A percentile compares a stretch with the other conserved stretches of the same genome.
These are phyloP conservation scores for Croton laevigatus DNA, from an alignment of 441 rosid genomes.

Conservation along the genomic window DNA sequence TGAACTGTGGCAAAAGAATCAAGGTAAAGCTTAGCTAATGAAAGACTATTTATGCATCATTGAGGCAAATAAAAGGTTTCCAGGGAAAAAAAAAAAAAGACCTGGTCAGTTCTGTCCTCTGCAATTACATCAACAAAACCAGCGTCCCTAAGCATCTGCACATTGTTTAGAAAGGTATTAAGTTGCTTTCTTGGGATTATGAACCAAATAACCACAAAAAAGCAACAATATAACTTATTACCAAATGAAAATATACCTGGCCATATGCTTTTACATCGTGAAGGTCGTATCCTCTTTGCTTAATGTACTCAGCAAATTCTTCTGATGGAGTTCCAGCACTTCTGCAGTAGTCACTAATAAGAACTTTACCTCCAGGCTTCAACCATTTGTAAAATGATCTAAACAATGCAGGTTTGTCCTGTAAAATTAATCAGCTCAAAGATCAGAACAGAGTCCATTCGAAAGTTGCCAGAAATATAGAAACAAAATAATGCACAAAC, in stretches of 20 bases:
- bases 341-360: constrained; percentile 89
- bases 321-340: constrained; percentile 61
- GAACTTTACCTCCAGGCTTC: constrained; percentile 96
- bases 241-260: constrained; percentile 46
- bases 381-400: constrained; percentile 89
- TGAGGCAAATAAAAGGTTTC: not conserved
- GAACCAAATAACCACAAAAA: not conserved
- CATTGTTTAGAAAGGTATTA: constrained; percentile 5
- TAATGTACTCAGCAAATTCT: constrained; percentile 70
- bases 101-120: constrained; percentile 95
- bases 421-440: constrained; percentile 13
- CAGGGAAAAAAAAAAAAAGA: constrained; percentile 14
- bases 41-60: not conserved
- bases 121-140: constrained; percentile 75
- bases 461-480: not conserved
- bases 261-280: constrained; percentile 81
- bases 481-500: not conserved
- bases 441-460: not conserved
- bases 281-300: constrained; percentile 97
- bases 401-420: constrained; percentile 94
- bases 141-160: constrained; percentile 80
- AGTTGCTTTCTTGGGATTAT: not conserved
- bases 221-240: not conserved
- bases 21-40: not conserved
- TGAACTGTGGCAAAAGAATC: constrained; percentile 50